Conservation (phyloP, 352 stramenopile genomes). For the Thraustochytrium sp. region DNA sequence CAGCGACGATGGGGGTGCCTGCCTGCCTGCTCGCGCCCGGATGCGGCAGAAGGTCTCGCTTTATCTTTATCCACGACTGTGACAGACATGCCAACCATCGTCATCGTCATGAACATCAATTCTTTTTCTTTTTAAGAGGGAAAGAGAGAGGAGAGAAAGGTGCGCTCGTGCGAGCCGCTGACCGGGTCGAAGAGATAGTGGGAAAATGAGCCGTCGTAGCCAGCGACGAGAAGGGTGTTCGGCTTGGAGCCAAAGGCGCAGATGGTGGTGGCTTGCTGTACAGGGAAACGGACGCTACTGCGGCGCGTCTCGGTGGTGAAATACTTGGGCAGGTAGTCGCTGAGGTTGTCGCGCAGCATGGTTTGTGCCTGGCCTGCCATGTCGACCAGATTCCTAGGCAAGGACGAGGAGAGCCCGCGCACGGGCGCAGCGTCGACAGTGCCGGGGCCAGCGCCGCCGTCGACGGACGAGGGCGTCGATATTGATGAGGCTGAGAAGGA, state of each 20-base stretch:
- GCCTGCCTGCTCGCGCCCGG: no score
- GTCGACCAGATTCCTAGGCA: not conserved
- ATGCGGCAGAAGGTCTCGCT: no score
- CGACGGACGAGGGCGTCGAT: not conserved
- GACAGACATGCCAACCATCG: no score
- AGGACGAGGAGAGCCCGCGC: constrained; percentile 24
- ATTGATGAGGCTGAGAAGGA: not conserved
- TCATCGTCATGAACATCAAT: no score
- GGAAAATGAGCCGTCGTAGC: constrained; percentile 41
- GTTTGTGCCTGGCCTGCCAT: constrained; percentile 41
- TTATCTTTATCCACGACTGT: no score
- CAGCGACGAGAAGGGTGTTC: constrained; percentile 63
- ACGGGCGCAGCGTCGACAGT: not conserved
- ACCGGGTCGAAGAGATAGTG: constrained; percentile 35
- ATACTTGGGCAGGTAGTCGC: constrained; percentile 80
- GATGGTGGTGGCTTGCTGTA: constrained; percentile 78
- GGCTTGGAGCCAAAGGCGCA: constrained; percentile 83
- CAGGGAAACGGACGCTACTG: constrained; percentile 80
- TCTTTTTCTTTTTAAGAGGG: not conserved
- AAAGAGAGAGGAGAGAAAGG: constrained; percentile 3
- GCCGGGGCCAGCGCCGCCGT: not conserved
- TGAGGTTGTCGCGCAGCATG: not conserved
- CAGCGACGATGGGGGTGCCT: no score
- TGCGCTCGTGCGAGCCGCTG: constrained; percentile 28
- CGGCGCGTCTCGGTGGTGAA: constrained; percentile 76